phyloP scores from a whole-genome alignment of 148 eudicot genomes.

The Pharnaceum exiguum region DNA sequence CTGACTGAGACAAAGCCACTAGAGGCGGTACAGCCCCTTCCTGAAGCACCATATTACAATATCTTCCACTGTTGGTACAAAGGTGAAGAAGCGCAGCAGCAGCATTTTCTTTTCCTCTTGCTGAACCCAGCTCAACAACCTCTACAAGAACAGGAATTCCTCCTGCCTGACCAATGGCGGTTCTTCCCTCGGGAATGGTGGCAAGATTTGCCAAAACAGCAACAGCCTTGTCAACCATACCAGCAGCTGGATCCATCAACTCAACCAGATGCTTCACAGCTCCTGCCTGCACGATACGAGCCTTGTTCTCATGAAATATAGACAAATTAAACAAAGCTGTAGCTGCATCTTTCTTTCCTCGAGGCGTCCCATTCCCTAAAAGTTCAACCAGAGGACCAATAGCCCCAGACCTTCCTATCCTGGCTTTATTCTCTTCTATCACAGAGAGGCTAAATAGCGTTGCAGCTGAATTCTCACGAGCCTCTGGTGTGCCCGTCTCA shows the following conservation, averaged over 20 bases:
- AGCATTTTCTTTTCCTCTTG: slow-evolving; percentile 88
- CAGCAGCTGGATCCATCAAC: slow-evolving; percentile 84
- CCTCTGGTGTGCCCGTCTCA: slow-evolving; percentile 75
- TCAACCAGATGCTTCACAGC: slow-evolving; percentile 79
- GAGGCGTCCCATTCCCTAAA: slow-evolving; percentile 74
- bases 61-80: slow-evolving; percentile 57
- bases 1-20: slow-evolving; percentile 77
- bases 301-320: slow-evolving; percentile 71
- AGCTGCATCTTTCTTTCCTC: slow-evolving; percentile 84
- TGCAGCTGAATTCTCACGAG: slow-evolving; percentile 89
- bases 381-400: slow-evolving; percentile 77
- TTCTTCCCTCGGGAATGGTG: slow-evolving; percentile 72
- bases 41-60: slow-evolving; percentile 62
- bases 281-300: slow-evolving; percentile 77
- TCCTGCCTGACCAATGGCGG: slow-evolving; percentile 65
- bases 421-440: slow-evolving; percentile 71
- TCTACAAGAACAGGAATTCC: slow-evolving; percentile 85
- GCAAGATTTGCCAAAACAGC: slow-evolving; percentile 91
- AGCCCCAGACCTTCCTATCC: slow-evolving; percentile 81
- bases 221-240: slow-evolving; percentile 95
- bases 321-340: slow-evolving; percentile 87
- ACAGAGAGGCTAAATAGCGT: slow-evolving; percentile 90
- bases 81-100: slow-evolving; percentile 89
- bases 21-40: slow-evolving; percentile 96
- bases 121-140: slow-evolving; percentile 86